These are phyloP conservation scores for Fusarium nurragi DNA, from an alignment of 2,329 filamentous ascomycete species.

Conservation along the genomic window DNA sequence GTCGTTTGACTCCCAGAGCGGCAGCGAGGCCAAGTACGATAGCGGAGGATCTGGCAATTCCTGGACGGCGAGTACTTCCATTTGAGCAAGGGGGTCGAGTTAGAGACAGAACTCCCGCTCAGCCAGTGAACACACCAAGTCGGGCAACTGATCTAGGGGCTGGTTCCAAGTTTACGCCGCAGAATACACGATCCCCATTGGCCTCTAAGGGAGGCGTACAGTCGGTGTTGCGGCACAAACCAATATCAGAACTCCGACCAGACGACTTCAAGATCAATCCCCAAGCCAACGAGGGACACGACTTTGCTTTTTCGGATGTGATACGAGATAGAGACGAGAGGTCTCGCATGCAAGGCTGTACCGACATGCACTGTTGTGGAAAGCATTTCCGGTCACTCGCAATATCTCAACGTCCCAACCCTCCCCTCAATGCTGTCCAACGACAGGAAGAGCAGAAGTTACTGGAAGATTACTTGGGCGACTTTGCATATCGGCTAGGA, in stretches of 20 bases:
- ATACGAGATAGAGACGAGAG: constrained; percentile 76
- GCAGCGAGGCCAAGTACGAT: constrained; percentile 26
- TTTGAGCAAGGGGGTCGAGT: constrained; percentile 41
- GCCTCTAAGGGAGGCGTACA: constrained; percentile 38
- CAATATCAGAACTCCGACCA: constrained; percentile 65
- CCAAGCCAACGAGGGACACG: constrained; percentile 72
- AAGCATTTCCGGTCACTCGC: constrained; percentile 75
- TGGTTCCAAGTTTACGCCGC: constrained; percentile 17
- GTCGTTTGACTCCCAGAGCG: constrained; percentile 40
- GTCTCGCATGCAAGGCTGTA: constrained; percentile 77
- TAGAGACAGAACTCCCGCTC: constrained; percentile 23
- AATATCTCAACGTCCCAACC: constrained; percentile 56
- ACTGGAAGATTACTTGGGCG: constrained; percentile 66
- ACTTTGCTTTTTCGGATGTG: constrained; percentile 79
- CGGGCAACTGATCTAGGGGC: constrained; percentile 5
- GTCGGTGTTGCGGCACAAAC: constrained; percentile 64
- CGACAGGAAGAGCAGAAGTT: constrained; percentile 58
- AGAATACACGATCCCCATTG: constrained; percentile 24
- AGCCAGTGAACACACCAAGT: constrained; percentile 12
- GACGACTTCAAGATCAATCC: constrained; percentile 88
- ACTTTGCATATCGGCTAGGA: constrained; percentile 66
- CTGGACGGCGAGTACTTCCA: constrained; percentile 55
- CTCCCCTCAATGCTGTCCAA: constrained; percentile 50
- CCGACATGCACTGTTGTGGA: constrained; percentile 79
- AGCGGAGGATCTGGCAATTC: constrained; percentile 46